Conservation (phyloP, 345 rosid genomes). For the Lumnitzera littorea region DNA sequence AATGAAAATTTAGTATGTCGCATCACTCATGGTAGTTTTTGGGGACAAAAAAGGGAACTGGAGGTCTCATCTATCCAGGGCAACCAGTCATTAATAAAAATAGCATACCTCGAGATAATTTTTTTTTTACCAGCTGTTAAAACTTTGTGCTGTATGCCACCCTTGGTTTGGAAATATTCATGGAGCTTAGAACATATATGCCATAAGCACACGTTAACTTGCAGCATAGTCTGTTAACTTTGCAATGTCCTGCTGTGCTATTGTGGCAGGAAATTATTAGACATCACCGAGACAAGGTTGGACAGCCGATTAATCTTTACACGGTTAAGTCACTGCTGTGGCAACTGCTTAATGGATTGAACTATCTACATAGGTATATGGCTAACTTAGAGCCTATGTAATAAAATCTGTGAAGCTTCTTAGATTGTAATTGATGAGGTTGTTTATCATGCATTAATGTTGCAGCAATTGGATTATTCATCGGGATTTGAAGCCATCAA, state of each 20-base stretch:
- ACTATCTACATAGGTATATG: slow-evolving; percentile 62
- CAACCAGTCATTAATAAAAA: no score
- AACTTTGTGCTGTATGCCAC: no score
- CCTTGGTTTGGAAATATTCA: no score
- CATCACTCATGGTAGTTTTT: no score
- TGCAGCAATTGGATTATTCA: slow-evolving; percentile 93
- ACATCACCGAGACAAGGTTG: slow-evolving; percentile 83
- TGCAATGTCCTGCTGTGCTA: neutral
- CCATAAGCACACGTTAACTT: no score
- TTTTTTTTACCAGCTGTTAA: no score
- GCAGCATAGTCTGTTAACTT: no score
- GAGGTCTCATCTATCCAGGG: no score
- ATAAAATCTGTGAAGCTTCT: neutral
- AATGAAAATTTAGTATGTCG: no score
- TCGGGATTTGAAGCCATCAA: slow-evolving; percentile 96
- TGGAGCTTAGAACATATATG: no score
- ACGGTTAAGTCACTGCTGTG: slow-evolving; percentile 92
- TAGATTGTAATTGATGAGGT: neutral
- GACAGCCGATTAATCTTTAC: slow-evolving; percentile 57
- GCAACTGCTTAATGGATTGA: slow-evolving; percentile 98
- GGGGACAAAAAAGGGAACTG: no score
- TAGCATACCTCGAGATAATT: no score
- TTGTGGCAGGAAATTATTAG: slow-evolving; percentile 55
- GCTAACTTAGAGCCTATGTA: neutral
- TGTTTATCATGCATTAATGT: slow-evolving; percentile 1